Percentiles rank a stretch among this genome's conserved stretches.
Conservation (phyloP, 306 rosid genomes). For the Cucurbita argyrosperma region DNA sequence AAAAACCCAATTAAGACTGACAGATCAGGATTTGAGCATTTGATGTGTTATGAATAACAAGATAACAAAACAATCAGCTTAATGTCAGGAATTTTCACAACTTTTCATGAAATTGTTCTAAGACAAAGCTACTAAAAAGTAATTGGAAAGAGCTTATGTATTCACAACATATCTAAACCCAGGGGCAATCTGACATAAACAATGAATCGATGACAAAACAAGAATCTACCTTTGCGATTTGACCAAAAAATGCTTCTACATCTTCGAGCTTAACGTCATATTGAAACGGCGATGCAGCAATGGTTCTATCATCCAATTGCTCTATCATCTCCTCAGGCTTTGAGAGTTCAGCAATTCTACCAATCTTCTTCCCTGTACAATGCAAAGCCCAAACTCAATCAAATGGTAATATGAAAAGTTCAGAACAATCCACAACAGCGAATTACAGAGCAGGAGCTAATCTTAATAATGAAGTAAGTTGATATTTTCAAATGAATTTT, state of each 20-base stretch:
- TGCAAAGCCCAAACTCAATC: neutral
- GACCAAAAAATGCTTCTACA: constrained; percentile 41
- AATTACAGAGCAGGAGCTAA: neutral
- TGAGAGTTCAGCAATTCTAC: constrained; percentile 45
- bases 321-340: constrained; percentile 63
- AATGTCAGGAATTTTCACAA: neutral
- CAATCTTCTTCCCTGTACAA: constrained; percentile 47
- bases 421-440: neutral
- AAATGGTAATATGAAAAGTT: neutral
- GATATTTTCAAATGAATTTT: neutral
- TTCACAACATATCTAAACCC: neutral
- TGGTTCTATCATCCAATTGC: constrained; percentile 66
- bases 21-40: neutral
- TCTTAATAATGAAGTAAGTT: neutral
- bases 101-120: neutral
- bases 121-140: neutral
- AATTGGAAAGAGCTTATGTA: neutral
- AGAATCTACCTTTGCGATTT: constrained; percentile 44
- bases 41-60: neutral
- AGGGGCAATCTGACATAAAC: neutral
- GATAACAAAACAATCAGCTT: neutral
- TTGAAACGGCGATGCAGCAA: constrained; percentile 70
- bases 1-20: neutral
- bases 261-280: constrained; percentile 62
- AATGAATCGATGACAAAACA: neutral